Evolutionary conservation across 768 basidiomycete genomes (phyloP), one percentile per base, ranked within the genome.

Genomic region (Lentinus tigrinus): DNA sequence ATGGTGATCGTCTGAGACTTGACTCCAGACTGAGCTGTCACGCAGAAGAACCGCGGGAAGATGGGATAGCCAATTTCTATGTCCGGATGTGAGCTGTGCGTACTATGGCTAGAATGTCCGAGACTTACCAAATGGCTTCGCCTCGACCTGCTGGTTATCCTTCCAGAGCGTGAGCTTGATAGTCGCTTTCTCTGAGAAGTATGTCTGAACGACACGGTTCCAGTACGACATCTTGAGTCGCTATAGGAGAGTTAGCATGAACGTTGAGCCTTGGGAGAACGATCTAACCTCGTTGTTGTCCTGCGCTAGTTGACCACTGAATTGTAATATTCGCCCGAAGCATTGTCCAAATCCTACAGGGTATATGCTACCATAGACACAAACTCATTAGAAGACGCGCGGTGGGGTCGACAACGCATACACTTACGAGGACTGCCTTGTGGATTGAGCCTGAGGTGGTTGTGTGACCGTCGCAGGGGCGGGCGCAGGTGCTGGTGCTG

Each of bases 81-180:
- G 47, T 27, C 37, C 36, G 31, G 17, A 26, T 5, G 48, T 53
- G 24, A 52, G 23, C 19, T 51, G 14, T 27, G 52, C 52, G 48
- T 56, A 63, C 54, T 42, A 34, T 47, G 37, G 31, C 44, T 19
- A 52, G n/a, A 34, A n/a, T 24, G 38, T 16, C 13, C 19, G 11
- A 16, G 34, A 75, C 88, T 47, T 54, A 93, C 91, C 90, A 65
- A 94, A 92, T 9, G 87, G 87, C 66, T 91, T 93, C 31, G 91
- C 90, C 67, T 93, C 92, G 24, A 78, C 81, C 64, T 78, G 81
- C 67, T 85, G 83, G 65, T 89, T 91, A 70, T 92, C 91, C 68
- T 90, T 90, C 91, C 91, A 93, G n/a, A 93, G 73, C 3, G 89
- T 92, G 63, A 93, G 79, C 69, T 85, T 89, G 83, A 93, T 84